Evolutionary conservation across 2,329 filamentous ascomycete species (phyloP).

Genomic region (Colletotrichum sublineola): DNA sequence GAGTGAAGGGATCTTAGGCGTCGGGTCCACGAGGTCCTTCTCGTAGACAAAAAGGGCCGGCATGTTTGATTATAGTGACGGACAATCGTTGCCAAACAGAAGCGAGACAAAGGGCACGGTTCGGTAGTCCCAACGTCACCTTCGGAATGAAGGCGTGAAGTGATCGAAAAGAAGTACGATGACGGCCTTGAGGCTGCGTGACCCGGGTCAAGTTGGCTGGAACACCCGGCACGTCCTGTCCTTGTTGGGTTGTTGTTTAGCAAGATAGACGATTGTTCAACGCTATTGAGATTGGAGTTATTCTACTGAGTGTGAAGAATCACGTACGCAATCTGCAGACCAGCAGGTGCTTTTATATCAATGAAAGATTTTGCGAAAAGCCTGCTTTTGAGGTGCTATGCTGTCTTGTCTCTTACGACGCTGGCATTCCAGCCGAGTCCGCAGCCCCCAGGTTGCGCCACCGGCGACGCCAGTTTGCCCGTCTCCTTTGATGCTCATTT

Average conservation of each 20-base stretch:
- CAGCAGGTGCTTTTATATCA: not conserved
- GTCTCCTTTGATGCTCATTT: not conserved
- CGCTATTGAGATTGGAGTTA: not conserved
- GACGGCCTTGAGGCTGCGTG: not conserved
- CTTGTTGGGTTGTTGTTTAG: not conserved
- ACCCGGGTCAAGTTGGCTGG: not conserved
- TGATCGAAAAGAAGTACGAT: not conserved
- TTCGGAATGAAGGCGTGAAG: too few relatives aligned
- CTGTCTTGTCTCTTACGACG: not conserved
- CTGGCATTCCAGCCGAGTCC: too few relatives aligned
- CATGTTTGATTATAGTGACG: not conserved
- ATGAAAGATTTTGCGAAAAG: too few relatives aligned
- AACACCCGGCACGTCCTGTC: not conserved
- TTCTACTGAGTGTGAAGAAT: not conserved
- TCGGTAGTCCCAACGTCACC: too few relatives aligned
- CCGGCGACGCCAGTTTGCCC: not conserved
- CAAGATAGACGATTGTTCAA: not conserved
- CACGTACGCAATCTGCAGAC: not conserved
- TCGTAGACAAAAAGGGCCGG: slow-evolving; percentile 20
- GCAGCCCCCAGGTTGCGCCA: not conserved
- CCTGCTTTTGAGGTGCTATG: too few relatives aligned
- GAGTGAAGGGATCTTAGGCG: slow-evolving; percentile 54
- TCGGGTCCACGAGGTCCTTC: slow-evolving; percentile 28
- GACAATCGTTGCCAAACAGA: not conserved
- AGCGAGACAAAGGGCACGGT: not conserved